These are phyloP conservation scores for Penicillium hordei DNA, from an alignment of 2,329 filamentous ascomycete genomes.

Conservation along the genomic window DNA sequence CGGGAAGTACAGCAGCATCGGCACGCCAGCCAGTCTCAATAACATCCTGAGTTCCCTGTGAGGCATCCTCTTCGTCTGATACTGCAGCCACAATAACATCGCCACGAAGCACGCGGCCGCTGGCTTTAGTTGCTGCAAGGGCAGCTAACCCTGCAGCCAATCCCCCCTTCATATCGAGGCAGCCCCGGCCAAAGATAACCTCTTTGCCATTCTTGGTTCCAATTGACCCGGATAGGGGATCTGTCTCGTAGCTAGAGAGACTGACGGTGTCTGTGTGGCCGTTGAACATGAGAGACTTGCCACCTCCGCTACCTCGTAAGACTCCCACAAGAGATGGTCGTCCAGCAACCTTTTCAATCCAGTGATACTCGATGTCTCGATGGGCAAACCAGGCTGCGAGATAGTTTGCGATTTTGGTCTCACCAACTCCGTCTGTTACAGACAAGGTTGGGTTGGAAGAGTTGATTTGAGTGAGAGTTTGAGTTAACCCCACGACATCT, in stretches of 20 bases:
- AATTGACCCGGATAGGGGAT: conserved; percentile 47
- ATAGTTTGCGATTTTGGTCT: conserved; percentile 49
- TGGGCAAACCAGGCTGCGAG: conserved; percentile 54
- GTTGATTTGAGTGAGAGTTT: conserved; percentile 50
- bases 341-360: conserved; percentile 49
- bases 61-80: conserved; percentile 54
- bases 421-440: conserved; percentile 46
- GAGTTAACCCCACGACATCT: conserved; percentile 47
- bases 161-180: conserved; percentile 55
- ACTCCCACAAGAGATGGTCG: conserved; percentile 55
- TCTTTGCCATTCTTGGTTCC: conserved; percentile 34
- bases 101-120: conserved; percentile 38
- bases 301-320: conserved; percentile 48
- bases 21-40: conserved; percentile 55
- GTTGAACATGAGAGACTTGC: conserved; percentile 54
- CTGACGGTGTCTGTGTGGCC: conserved; percentile 57
- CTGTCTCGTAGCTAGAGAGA: conserved; percentile 47
- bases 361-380: conserved; percentile 52
- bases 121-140: conserved; percentile 40
- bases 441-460: conserved; percentile 51
- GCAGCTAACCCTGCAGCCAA: conserved; percentile 50
- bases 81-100: conserved; percentile 56
- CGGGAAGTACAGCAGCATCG: conserved; percentile 53
- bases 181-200: conserved; percentile 48
- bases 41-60: conserved; percentile 53